Evolutionary conservation across 441 rosid species (phyloP).

Genomic region (Syzygium syzygioides): DNA sequence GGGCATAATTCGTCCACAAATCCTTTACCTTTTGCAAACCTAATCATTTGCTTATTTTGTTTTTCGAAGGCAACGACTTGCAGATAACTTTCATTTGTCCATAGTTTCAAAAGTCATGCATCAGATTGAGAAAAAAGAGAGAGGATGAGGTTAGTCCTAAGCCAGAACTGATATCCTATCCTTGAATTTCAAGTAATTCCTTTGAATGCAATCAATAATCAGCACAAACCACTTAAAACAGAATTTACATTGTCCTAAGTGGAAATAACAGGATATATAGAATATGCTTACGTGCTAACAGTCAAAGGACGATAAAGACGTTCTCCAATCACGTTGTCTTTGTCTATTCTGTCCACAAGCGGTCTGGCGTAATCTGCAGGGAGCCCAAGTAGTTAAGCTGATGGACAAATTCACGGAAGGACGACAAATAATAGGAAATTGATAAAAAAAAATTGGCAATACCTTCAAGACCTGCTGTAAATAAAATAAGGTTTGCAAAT

Average conservation of each 20-base stretch:
- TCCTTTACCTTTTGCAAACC: not conserved
- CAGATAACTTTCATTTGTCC: not conserved
- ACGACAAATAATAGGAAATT: not conserved
- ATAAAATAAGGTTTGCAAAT: constrained; percentile 28
- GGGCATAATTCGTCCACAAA: not conserved
- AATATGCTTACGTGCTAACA: constrained; percentile 20
- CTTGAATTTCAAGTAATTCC: not conserved
- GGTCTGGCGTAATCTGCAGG: constrained; percentile 33
- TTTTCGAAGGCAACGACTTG: not conserved
- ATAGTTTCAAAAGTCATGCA: not conserved
- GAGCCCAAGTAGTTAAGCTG: not conserved
- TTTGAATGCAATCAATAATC: not conserved
- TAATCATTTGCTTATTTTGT: not conserved
- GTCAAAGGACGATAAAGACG: constrained; percentile 35
- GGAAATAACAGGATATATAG: not conserved
- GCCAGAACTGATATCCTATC: not conserved
- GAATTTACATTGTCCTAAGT: not conserved
- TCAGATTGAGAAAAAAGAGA: not conserved
- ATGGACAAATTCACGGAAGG: not conserved
- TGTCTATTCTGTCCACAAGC: constrained; percentile 28
- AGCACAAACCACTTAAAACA: not conserved
- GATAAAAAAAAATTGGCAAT: not conserved
- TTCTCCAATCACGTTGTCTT: constrained; percentile 16
- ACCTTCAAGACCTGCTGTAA: constrained; percentile 37
- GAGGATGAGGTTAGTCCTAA: not conserved